Conservation (phyloP, 257 asterid species). For the Salvia rosmarinus region DNA sequence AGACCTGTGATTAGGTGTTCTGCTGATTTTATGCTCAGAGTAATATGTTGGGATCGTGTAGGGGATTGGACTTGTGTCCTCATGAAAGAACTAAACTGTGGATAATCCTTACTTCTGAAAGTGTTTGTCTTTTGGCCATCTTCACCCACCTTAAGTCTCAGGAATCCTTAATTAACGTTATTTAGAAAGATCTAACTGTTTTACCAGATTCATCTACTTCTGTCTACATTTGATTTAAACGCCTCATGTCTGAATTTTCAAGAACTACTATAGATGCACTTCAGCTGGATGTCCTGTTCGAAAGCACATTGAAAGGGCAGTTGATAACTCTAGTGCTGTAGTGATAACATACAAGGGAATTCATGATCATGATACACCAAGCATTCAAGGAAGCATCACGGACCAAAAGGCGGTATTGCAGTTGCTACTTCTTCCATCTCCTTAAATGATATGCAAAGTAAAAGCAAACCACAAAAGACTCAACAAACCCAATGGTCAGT, state of each 20-base stretch:
- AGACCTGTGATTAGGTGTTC: neutral
- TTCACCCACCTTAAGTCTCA: neutral
- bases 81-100: neutral
- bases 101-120: neutral
- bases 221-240: constrained; percentile 17
- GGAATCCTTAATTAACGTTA: neutral
- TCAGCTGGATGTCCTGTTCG: constrained; percentile 92
- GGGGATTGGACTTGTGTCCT: too few species aligned
- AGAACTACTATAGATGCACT: constrained; percentile 92
- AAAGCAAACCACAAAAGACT: constrained; percentile 40
- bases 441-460: constrained; percentile 36
- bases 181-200: neutral
- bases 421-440: constrained; percentile 53
- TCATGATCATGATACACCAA: constrained; percentile 83
- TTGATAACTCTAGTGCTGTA: constrained; percentile 56
- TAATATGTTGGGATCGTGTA: neutral
- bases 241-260: constrained; percentile 39
- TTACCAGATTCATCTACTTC: neutral
- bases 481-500: constrained; percentile 64
- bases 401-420: constrained; percentile 47
- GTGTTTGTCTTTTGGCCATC: neutral
- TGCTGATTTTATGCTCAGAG: neutral
- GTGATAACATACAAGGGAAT: constrained; percentile 78
- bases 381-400: constrained; percentile 69
- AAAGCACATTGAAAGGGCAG: constrained; percentile 80